A percentile compares a stretch with the other conserved stretches of the same genome.
Conservation (phyloP, 441 rosid species). For the Iberis amara region DNA sequence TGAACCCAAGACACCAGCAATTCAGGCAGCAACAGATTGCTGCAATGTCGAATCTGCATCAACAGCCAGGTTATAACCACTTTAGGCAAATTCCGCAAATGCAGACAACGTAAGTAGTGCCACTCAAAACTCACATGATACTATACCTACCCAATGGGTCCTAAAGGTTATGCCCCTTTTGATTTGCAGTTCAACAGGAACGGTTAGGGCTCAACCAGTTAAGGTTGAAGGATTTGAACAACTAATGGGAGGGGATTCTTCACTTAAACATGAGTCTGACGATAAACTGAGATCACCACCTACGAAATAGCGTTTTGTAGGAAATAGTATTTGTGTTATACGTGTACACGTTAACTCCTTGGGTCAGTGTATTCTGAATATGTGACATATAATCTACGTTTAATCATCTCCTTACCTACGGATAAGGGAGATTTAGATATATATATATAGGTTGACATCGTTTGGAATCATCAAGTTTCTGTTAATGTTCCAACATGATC, state of each 20-base stretch:
- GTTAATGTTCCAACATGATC: not conserved
- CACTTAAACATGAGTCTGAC: constrained; percentile 66
- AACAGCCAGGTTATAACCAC: constrained; percentile 50
- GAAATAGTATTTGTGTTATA: not conserved
- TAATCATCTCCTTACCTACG: not conserved
- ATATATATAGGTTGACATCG: constrained; percentile 8
- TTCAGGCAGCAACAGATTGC: constrained; percentile 57
- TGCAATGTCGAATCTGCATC: constrained; percentile 55
- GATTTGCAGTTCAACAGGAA: constrained; percentile 52
- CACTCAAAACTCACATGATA: constrained; percentile 14
- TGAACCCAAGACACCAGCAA: constrained; percentile 44
- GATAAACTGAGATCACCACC: constrained; percentile 72
- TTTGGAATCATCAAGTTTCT: constrained; percentile 5
- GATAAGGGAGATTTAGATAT: not conserved
- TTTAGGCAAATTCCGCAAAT: constrained; percentile 66
- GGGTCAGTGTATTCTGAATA: constrained; percentile 11
- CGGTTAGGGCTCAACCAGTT: constrained; percentile 76
- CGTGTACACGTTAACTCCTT: constrained; percentile 11
- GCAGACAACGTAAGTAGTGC: constrained; percentile 67
- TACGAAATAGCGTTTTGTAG: constrained; percentile 39
- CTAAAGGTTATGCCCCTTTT: constrained; percentile 20
- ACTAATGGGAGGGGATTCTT: constrained; percentile 84
- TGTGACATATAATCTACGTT: constrained; percentile 16
- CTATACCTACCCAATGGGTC: not conserved
- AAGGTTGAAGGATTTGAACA: constrained; percentile 91